Conservation (phyloP, 2,329 filamentous ascomycete genomes). For the Alternaria postmessia region DNA sequence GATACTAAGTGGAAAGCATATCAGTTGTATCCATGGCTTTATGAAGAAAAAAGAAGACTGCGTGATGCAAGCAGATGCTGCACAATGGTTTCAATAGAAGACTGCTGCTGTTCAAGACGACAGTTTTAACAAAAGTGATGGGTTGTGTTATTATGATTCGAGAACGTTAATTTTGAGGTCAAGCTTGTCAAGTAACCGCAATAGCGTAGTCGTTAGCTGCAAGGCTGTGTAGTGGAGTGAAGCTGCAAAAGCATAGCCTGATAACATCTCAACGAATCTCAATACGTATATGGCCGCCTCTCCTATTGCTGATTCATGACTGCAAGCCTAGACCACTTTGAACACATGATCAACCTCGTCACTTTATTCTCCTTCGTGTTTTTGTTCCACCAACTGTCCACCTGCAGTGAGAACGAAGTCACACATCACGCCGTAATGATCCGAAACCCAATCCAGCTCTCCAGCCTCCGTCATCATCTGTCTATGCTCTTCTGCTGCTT, state of each 20-base stretch:
- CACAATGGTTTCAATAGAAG: no score
- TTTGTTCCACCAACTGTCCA: not conserved
- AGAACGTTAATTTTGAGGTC: no score
- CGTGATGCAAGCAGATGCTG: no score
- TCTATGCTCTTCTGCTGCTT: slow-evolving; percentile 50
- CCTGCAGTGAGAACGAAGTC: slow-evolving; percentile 25
- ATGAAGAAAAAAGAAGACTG: no score
- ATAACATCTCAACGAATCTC: not conserved
- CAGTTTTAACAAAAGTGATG: no score
- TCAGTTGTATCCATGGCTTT: no score
- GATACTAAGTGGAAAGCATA: no score
- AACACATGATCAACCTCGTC: not conserved
- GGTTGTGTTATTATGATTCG: no score
- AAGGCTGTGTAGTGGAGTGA: not conserved
- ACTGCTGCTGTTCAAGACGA: no score
- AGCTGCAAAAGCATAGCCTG: not conserved
- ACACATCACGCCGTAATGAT: slow-evolving; percentile 59
- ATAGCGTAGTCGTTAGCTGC: not conserved
- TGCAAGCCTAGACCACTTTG: no score
- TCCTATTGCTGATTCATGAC: not conserved
- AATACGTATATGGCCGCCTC: not conserved
- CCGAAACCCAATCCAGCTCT: slow-evolving; percentile 59
- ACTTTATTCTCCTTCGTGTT: not conserved
- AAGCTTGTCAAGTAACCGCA: no score
- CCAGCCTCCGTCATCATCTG: slow-evolving; percentile 38